A percentile compares a stretch with the other conserved stretches of the same genome.
Conservation (phyloP, 1,284 basidiomycete species). For the Flammula alnicola region DNA sequence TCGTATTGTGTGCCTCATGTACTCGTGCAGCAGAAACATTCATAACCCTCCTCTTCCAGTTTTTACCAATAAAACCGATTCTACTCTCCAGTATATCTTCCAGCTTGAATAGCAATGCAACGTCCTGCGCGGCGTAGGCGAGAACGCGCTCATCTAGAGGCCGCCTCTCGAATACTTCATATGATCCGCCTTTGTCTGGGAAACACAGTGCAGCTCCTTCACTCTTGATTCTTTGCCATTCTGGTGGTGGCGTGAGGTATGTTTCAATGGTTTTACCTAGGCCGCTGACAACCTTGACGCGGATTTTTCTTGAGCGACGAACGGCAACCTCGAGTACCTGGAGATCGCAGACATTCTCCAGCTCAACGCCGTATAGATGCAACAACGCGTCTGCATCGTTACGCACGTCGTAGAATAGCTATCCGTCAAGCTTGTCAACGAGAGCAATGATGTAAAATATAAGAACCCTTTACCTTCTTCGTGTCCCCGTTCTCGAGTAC, state of each 20-base stretch:
- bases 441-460: neutral
- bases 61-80: slow-evolving; percentile 13
- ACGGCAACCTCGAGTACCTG: slow-evolving; percentile 39
- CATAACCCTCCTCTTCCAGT: slow-evolving; percentile 21
- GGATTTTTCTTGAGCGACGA: slow-evolving; percentile 25
- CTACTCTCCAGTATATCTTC: slow-evolving; percentile 21
- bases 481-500: slow-evolving; percentile 24
- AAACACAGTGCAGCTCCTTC: slow-evolving; percentile 30
- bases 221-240: slow-evolving; percentile 36
- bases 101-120: slow-evolving; percentile 32
- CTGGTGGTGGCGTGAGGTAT: slow-evolving; percentile 19
- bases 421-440: neutral
- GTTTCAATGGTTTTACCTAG: slow-evolving; percentile 19
- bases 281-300: slow-evolving; percentile 21
- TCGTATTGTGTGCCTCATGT: slow-evolving; percentile 16
- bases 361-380: slow-evolving; percentile 31
- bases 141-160: slow-evolving; percentile 31
- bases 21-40: slow-evolving; percentile 20
- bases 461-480: slow-evolving; percentile 14
- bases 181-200: slow-evolving; percentile 35
- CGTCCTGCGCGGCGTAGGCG: slow-evolving; percentile 38
- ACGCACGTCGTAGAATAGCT: slow-evolving; percentile 39
- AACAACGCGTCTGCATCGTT: slow-evolving; percentile 39
- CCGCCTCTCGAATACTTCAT: slow-evolving; percentile 34
- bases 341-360: slow-evolving; percentile 35